Percentiles rank a stretch among this genome's conserved stretches.
Evolutionary conservation across 2,329 filamentous ascomycete species (phyloP).

Genomic region (Colletotrichum viniferum): DNA sequence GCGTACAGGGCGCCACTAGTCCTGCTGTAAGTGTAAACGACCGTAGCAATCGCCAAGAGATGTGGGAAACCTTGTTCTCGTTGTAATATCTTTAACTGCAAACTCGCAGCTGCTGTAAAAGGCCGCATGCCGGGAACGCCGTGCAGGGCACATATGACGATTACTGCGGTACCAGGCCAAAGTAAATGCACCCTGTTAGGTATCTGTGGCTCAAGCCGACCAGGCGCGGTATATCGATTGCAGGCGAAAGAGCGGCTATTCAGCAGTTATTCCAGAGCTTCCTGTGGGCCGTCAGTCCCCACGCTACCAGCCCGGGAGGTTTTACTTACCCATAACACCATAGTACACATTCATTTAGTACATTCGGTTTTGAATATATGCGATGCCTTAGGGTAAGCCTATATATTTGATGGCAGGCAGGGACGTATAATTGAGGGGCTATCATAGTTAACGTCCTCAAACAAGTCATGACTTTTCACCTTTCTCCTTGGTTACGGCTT

Average conservation of each 20-base stretch:
- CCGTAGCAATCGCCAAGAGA: neutral
- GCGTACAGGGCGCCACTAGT: neutral
- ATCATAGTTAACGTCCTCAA: neutral
- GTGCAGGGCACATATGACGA: neutral
- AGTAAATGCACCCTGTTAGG: too few relatives aligned
- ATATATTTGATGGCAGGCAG: neutral
- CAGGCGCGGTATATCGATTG: too few relatives aligned
- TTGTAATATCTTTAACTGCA: neutral
- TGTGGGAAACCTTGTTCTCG: neutral
- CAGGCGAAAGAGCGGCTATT: too few relatives aligned
- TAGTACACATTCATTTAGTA: accelerated
- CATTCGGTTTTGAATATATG: neutral
- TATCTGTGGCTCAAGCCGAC: too few relatives aligned
- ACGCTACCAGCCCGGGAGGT: too few relatives aligned
- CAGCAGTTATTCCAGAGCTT: too few relatives aligned
- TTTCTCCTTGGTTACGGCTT: neutral
- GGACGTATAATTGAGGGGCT: neutral
- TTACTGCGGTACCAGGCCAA: too few relatives aligned
- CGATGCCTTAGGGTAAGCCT: neutral
- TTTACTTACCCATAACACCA: too few relatives aligned
- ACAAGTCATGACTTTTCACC: accelerated
- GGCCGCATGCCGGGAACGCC: neutral
- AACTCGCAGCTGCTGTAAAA: neutral
- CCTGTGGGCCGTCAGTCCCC: too few relatives aligned
- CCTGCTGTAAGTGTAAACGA: neutral